Base-by-base conservation (phyloP, 2,329 filamentous ascomycete genomes). In the Diaporthe sp. region DNA sequence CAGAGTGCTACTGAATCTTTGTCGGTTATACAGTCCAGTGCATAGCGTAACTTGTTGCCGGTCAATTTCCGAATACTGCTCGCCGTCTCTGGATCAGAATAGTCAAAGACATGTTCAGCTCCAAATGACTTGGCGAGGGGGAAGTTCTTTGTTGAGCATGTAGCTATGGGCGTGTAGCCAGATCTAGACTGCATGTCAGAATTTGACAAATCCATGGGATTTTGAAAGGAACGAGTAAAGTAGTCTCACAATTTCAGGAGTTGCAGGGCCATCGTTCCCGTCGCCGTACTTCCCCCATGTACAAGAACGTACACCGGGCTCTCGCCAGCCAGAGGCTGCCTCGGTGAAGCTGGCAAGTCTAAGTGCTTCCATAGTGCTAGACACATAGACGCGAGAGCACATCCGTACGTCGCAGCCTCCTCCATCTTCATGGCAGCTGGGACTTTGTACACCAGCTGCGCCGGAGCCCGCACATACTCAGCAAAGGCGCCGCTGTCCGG, bases 401-500 rank as follows among this genome's bases (percentile, higher is more conserved):
- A 62, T 5, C 58, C 58, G 6, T 17, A 44, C 12, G 58, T 44
- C n/a, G 37, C 58, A 10, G 58, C 58, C 8, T 61, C 58, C n/a
- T 61, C 58, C 1, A 28, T 13, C 17, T 19, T 61, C 58, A 61
- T 28, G 25, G 34, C 15, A 4, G 34, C 37, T 15, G 58, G 58
- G 2, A 61, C 37, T 9, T 25, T 61, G 37, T 61, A 61, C 58
- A 61, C 58, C 37, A 61, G n/a, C 37, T 61, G 34, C 25, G 22
- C 58, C 0, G 37, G 58, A 28, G 58, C 58, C 12, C 58, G 58
- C 31, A 61, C 34, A 25, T 42, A 61, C 22, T 61, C 37, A 42
- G 58, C 58, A 61, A 61, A 61, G n/a, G 58, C 22, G 10, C 58
- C 58, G 37, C 58, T 17, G 58, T 61, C 58, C 12, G 34, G 58